Percentiles rank a stretch among this genome's conserved stretches.
Evolutionary conservation across 768 basidiomycete genomes (phyloP).

Genomic region (Lactarius trivialis): DNA sequence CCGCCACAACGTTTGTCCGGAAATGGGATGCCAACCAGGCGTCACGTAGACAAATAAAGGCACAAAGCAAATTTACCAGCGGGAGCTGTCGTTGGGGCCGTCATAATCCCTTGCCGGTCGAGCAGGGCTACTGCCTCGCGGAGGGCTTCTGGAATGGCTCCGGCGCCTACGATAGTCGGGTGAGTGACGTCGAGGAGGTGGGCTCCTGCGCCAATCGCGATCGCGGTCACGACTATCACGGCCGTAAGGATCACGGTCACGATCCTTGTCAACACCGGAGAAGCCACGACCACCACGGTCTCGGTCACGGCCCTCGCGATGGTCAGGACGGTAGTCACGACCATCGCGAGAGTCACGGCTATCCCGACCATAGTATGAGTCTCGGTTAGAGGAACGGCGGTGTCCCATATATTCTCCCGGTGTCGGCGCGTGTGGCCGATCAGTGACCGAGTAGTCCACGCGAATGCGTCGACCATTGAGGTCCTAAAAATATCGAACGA

Average conservation of each 20-base stretch:
- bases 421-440: constrained; percentile 89
- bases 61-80: constrained; percentile 49
- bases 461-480: constrained; percentile 94
- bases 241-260: constrained; percentile 38
- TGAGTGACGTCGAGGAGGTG: constrained; percentile 60
- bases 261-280: constrained; percentile 32
- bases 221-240: constrained; percentile 45
- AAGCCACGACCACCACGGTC: constrained; percentile 43
- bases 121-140: constrained; percentile 56
- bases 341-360: constrained; percentile 29
- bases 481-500: constrained; percentile 45
- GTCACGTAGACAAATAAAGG: constrained; percentile 20
- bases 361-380: constrained; percentile 29
- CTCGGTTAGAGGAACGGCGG: constrained; percentile 49
- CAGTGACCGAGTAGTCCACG: constrained; percentile 94
- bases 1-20: constrained; percentile 21
- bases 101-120: constrained; percentile 39
- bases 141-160: constrained; percentile 77
- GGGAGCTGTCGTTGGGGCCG: constrained; percentile 40
- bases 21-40: constrained; percentile 23
- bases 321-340: constrained; percentile 36
- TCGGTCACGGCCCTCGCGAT: constrained; percentile 33
- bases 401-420: constrained; percentile 98
- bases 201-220: constrained; percentile 70
- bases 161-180: constrained; percentile 70